These are phyloP conservation scores for Pythium sp. DNA, from an alignment of 352 stramenopile genomes.

Conservation along the genomic window DNA sequence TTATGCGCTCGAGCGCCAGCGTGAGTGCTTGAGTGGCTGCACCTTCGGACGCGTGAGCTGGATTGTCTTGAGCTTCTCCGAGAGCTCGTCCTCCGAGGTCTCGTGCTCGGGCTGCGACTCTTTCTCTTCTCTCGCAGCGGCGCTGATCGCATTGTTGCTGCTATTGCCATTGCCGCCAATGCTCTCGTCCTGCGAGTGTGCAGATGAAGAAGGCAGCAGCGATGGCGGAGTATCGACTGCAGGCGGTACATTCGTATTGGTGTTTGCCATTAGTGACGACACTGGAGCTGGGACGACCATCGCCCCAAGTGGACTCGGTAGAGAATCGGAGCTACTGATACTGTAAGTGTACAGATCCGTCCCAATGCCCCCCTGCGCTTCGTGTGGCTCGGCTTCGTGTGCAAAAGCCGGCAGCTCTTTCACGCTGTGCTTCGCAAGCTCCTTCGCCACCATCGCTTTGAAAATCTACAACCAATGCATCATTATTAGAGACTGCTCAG, in stretches of 20 bases:
- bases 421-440: conserved; percentile 35
- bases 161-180: neutral
- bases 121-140: conserved; percentile 8
- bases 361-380: conserved; percentile 4
- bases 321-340: neutral
- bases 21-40: conserved; percentile 45
- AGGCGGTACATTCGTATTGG: neutral
- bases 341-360: conserved; percentile 3
- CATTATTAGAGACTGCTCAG: too few species aligned
- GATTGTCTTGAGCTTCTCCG: conserved; percentile 64
- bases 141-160: neutral
- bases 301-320: conserved; percentile 9
- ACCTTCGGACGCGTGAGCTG: conserved; percentile 60
- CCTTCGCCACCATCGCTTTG: conserved; percentile 56
- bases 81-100: conserved; percentile 53
- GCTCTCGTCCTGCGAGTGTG: neutral
- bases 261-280: neutral
- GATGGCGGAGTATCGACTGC: neutral
- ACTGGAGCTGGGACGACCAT: conserved; percentile 8
- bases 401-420: conserved; percentile 22
- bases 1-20: conserved; percentile 21
- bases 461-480: conserved; percentile 29
- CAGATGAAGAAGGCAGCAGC: neutral
- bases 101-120: conserved; percentile 20
- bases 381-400: conserved; percentile 9